A percentile compares a stretch with the other conserved stretches of the same genome.
Evolutionary conservation across 1,284 basidiomycete species (phyloP).

Genomic region (Cryptococcus depauperatus): DNA sequence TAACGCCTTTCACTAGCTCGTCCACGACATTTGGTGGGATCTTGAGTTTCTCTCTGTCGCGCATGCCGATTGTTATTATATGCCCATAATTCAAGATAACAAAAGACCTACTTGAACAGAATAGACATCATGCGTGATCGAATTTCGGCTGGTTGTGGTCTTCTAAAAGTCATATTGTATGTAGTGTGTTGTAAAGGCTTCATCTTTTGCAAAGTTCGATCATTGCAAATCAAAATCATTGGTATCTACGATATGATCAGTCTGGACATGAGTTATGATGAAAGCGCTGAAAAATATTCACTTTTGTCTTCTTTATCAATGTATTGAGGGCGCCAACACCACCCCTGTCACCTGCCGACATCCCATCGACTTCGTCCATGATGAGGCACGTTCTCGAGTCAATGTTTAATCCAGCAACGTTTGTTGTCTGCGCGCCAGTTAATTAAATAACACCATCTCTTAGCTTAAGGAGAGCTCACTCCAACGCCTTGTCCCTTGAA

Average conservation of each 20-base stretch:
- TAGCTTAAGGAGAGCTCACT: slow-evolving; percentile 12
- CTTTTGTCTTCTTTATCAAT: slow-evolving; percentile 89
- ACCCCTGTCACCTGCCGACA: slow-evolving; percentile 95
- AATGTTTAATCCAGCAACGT: slow-evolving; percentile 61
- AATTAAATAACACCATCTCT: not conserved
- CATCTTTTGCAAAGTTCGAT: slow-evolving; percentile 75
- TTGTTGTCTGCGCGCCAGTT: slow-evolving; percentile 49
- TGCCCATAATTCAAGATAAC: too few relatives aligned
- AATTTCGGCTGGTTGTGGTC: slow-evolving; percentile 64
- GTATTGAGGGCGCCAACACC: slow-evolving; percentile 88
- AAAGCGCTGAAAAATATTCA: slow-evolving; percentile 25
- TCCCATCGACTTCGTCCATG: slow-evolving; percentile 99
- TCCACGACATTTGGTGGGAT: slow-evolving; percentile 84
- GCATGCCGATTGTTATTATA: too few relatives aligned
- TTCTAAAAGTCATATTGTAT: slow-evolving; percentile 66
- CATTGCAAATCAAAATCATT: slow-evolving; percentile 97
- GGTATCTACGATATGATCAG: slow-evolving; percentile 57
- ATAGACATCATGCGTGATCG: slow-evolving; percentile 84
- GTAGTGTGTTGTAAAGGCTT: slow-evolving; percentile 73
- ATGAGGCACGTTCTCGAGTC: slow-evolving; percentile 80
- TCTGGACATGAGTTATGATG: too few relatives aligned
- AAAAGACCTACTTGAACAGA: slow-evolving; percentile 62
- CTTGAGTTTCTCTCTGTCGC: slow-evolving; percentile 78
- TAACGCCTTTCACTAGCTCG: slow-evolving; percentile 76
- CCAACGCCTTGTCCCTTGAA: slow-evolving; percentile 58